A percentile compares a stretch with the other conserved stretches of the same genome.
Conservation (phyloP, 176 grass and related monocot species). For the Eleusine indica region DNA sequence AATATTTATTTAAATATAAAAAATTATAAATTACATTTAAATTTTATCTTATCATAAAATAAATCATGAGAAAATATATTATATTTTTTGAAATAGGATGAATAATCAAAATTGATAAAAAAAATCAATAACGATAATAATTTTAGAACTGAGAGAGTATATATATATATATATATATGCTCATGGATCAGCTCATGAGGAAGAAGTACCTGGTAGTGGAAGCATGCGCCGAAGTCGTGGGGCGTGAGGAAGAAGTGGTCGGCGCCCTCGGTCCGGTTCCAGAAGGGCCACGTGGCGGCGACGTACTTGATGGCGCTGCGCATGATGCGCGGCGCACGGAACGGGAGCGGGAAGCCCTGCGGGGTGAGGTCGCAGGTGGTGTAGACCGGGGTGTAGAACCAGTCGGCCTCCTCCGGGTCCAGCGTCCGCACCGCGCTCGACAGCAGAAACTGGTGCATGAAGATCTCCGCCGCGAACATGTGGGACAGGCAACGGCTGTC, state of each 20-base stretch:
- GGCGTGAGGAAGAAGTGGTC: slow-evolving; percentile 61
- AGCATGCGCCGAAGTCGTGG: slow-evolving; percentile 64
- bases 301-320: slow-evolving; percentile 57
- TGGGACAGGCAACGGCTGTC: slow-evolving; percentile 59
- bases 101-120: no score
- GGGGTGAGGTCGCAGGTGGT: slow-evolving; percentile 64
- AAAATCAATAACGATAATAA: no score
- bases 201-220: slow-evolving; percentile 48
- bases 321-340: slow-evolving; percentile 65
- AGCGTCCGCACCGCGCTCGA: slow-evolving; percentile 61
- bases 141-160: no score
- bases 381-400: slow-evolving; percentile 69
- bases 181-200: no score
- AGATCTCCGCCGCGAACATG: slow-evolving; percentile 79
- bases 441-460: slow-evolving; percentile 72
- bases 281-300: slow-evolving; percentile 58
- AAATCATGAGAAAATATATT: no score
- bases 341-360: slow-evolving; percentile 65
- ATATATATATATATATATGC: no score
- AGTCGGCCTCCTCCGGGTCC: slow-evolving; percentile 59
- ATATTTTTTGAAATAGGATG: no score
- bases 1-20: no score
- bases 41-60: no score
- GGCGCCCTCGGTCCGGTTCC: slow-evolving; percentile 64
- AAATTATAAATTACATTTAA: no score